Percentiles rank a stretch among this genome's conserved stretches.
Conservation (phyloP, 1,284 basidiomycete species). For the Rhizoctonia solani region DNA sequence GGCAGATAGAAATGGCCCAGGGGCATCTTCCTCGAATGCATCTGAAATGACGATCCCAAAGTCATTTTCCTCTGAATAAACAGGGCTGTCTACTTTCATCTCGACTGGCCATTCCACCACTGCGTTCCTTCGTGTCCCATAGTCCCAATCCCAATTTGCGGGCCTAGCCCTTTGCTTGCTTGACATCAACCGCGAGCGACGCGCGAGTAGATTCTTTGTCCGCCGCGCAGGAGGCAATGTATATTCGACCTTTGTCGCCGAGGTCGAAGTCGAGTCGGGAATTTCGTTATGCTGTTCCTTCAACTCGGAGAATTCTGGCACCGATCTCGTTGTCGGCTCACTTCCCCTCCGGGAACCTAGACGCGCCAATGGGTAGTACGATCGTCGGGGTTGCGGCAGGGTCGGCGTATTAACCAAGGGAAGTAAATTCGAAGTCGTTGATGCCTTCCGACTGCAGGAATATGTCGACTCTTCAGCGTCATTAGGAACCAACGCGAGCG, state of each 20-base stretch:
- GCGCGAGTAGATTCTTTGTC: conserved; percentile 15
- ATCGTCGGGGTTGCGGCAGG: no score
- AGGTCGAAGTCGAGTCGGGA: no score
- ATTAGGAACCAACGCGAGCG: conserved; percentile 3
- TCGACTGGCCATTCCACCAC: neutral
- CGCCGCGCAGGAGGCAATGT: conserved; percentile 13
- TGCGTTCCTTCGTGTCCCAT: conserved; percentile 2
- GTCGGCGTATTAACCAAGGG: no score
- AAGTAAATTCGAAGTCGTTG: no score
- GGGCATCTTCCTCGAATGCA: conserved; percentile 25
- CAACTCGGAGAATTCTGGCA: neutral
- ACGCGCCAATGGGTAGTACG: no score
- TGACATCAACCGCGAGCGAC: conserved; percentile 7
- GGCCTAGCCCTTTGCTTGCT: neutral
- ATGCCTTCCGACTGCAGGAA: no score
- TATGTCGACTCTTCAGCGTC: no score
- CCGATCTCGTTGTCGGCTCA: no score
- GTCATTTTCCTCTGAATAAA: conserved; percentile 29
- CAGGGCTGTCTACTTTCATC: conserved; percentile 3
- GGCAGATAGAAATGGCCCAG: no score
- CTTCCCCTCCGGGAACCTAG: no score
- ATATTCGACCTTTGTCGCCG: neutral
- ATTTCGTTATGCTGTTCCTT: neutral
- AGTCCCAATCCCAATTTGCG: no score
- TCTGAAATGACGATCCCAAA: conserved; percentile 28